Percentiles rank a stretch among this genome's conserved stretches.
These are phyloP conservation scores for Penicillium canescens DNA, from an alignment of 495 filamentous ascomycete genomes.

Conservation along the genomic window DNA sequence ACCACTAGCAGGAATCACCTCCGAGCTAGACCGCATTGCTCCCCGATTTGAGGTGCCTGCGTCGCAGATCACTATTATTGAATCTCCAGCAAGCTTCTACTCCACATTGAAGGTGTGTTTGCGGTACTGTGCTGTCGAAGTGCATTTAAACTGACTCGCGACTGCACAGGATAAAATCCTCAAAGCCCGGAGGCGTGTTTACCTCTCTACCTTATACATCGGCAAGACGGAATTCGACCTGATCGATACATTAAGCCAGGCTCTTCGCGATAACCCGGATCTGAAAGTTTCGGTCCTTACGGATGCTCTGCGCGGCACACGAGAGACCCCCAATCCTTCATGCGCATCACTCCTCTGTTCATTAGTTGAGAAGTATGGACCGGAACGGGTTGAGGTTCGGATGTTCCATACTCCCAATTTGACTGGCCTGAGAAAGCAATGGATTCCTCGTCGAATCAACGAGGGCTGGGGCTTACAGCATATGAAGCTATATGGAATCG, in stretches of 20 bases:
- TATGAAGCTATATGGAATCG: constrained; percentile 97
- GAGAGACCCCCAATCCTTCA: constrained; percentile 84
- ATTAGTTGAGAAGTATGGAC: constrained; percentile 77
- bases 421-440: constrained; percentile 78
- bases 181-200: constrained; percentile 75
- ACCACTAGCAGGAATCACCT: constrained; percentile 58
- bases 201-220: constrained; percentile 92
- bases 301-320: constrained; percentile 86
- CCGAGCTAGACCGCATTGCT: constrained; percentile 83
- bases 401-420: constrained; percentile 99
- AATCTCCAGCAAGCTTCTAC: constrained; percentile 83
- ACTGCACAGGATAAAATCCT: constrained; percentile 69
- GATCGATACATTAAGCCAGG: constrained; percentile 73
- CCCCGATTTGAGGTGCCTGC: constrained; percentile 85
- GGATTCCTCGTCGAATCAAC: constrained; percentile 87
- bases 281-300: constrained; percentile 91
- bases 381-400: constrained; percentile 85
- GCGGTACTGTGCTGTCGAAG: background rate
- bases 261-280: constrained; percentile 75
- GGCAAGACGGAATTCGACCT: constrained; percentile 92
- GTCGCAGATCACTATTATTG: constrained; percentile 76
- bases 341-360: constrained; percentile 87
- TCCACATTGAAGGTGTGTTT: constrained; percentile 73
- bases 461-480: constrained; percentile 98
- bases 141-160: constrained; percentile 9